Conservation (phyloP, 345 rosid genomes). For the Salix suchowensis region DNA sequence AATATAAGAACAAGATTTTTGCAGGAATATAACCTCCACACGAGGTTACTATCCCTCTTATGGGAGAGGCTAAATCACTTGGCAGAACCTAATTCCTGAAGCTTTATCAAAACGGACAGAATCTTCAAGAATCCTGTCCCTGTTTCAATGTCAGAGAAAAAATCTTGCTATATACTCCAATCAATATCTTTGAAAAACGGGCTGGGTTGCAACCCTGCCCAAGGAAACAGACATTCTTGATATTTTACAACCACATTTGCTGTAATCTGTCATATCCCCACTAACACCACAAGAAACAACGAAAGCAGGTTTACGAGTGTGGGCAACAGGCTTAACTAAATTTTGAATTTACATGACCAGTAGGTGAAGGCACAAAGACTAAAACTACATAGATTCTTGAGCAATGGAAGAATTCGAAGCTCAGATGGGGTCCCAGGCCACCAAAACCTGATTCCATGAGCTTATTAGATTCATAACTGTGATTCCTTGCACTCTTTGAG, state of each 20-base stretch:
- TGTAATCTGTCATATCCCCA: constrained; percentile 14
- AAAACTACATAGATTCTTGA: constrained; percentile 7
- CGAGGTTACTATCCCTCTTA: constrained; percentile 4
- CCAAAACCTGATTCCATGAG: neutral
- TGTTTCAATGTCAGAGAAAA: neutral
- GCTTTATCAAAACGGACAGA: constrained; percentile 16
- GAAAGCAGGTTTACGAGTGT: constrained; percentile 18
- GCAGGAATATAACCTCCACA: constrained; percentile 21
- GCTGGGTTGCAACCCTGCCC: constrained; percentile 11
- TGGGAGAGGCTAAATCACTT: neutral
- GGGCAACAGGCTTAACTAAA: constrained; percentile 26
- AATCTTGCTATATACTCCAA: constrained; percentile 28
- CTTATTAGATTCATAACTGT: neutral
- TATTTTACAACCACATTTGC: constrained; percentile 21
- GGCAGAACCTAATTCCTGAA: constrained; percentile 41
- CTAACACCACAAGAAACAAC: constrained; percentile 2
- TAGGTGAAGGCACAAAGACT: constrained; percentile 28
- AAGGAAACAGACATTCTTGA: constrained; percentile 32
- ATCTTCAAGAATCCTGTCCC: constrained; percentile 9
- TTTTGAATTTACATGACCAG: constrained; percentile 31
- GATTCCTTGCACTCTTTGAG: constrained; percentile 22
- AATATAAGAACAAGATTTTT: constrained; percentile 30
- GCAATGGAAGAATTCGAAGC: constrained; percentile 3
- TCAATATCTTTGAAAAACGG: constrained; percentile 5
- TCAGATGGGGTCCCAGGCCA: neutral